Conservation (phyloP, 306 rosid genomes). For the Quercus cerris region DNA sequence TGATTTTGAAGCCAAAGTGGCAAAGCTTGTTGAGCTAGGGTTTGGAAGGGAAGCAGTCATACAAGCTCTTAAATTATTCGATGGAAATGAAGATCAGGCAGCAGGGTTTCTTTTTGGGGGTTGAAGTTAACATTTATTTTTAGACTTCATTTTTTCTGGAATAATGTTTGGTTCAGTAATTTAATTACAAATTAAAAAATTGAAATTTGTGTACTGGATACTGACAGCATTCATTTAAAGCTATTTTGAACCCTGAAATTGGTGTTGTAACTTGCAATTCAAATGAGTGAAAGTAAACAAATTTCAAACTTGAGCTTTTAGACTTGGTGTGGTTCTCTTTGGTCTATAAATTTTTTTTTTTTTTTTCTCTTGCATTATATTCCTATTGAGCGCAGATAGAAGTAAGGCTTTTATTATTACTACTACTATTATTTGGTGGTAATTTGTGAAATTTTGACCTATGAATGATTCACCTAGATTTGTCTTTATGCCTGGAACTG, state of each 20-base stretch:
- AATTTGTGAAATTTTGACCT: too few species aligned
- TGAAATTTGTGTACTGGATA: not conserved
- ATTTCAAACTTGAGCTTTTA: not conserved
- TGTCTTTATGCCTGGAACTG: too few species aligned
- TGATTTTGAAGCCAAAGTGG: slow-evolving; percentile 77
- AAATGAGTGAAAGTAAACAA: not conserved
- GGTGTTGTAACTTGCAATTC: not conserved
- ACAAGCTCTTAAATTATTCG: slow-evolving; percentile 71
- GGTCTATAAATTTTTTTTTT: not conserved
- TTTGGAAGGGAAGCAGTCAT: slow-evolving; percentile 80
- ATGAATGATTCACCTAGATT: too few species aligned
- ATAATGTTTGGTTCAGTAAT: not conserved
- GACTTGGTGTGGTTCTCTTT: not conserved
- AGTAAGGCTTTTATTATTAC: too few species aligned
- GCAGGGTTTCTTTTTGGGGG: slow-evolving; percentile 56
- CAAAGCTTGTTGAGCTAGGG: slow-evolving; percentile 91
- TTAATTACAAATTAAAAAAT: not conserved
- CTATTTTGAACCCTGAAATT: not conserved
- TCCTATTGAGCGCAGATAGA: not conserved
- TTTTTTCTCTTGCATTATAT: not conserved
- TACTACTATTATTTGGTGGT: too few species aligned
- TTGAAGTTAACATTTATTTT: slow-evolving; percentile 4
- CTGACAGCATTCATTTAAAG: slow-evolving; percentile 4
- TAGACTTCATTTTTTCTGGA: not conserved
- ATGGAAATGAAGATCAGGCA: slow-evolving; percentile 61